These are phyloP conservation scores for Pyrenochaeta sp. DNA, from an alignment of 2,329 filamentous ascomycete species.

Conservation along the genomic window DNA sequence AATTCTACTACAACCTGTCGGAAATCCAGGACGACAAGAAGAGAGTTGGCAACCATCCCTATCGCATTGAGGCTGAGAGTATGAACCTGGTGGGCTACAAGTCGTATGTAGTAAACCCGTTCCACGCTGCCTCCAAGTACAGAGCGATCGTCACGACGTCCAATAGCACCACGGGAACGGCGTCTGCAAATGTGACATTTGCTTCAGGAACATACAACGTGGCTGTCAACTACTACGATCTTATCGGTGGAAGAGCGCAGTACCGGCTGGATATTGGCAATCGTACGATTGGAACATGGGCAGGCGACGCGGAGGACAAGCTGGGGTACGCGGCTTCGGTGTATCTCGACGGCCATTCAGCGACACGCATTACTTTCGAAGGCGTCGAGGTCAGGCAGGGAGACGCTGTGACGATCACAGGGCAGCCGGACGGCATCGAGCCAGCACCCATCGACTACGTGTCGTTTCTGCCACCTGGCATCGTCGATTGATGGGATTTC, in stretches of 20 bases:
- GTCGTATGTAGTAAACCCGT: constrained; percentile 61
- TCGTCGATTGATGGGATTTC: constrained; percentile 59
- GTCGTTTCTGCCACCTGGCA: constrained; percentile 64
- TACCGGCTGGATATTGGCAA: constrained; percentile 65
- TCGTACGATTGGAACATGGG: constrained; percentile 63
- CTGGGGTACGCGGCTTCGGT: constrained; percentile 66
- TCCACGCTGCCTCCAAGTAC: constrained; percentile 65
- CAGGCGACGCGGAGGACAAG: constrained; percentile 65
- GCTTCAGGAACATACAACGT: constrained; percentile 66
- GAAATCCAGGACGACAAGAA: constrained; percentile 64
- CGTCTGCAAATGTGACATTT: constrained; percentile 56
- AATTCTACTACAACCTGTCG: constrained; percentile 69
- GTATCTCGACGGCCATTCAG: constrained; percentile 71
- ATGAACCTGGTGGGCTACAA: constrained; percentile 69
- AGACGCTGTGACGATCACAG: constrained; percentile 63
- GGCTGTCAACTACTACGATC: constrained; percentile 72
- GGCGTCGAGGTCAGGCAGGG: constrained; percentile 60
- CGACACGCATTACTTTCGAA: constrained; percentile 67
- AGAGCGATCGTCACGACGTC: constrained; percentile 63
- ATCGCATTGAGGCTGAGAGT: constrained; percentile 72
- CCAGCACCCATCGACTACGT: constrained; percentile 73
- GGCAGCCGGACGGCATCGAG: constrained; percentile 66
- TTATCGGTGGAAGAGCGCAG: constrained; percentile 63
- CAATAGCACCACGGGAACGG: constrained; percentile 61
- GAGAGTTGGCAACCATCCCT: constrained; percentile 68